Evolutionary conservation across 495 filamentous ascomycete genomes (phyloP).

Genomic region (Jackrogersella multiformis): DNA sequence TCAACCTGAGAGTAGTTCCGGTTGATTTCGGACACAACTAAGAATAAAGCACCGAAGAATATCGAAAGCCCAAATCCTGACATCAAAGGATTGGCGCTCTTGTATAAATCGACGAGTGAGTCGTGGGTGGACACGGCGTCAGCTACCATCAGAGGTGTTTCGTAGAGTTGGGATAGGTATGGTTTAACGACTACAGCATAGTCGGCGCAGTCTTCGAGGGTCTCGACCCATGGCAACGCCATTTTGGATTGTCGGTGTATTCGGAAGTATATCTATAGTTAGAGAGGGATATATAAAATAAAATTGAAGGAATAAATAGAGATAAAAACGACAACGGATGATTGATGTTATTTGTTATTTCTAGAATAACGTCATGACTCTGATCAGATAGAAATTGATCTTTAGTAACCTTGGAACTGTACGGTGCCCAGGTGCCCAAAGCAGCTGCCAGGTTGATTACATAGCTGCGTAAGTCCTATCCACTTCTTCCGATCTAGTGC

Average conservation of each 20-base stretch:
- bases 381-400: background rate
- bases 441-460: no score
- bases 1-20: slow-evolving; percentile 96
- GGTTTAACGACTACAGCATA: slow-evolving; percentile 75
- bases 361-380: slow-evolving; percentile 34
- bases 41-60: slow-evolving; percentile 70
- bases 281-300: slow-evolving; percentile 1
- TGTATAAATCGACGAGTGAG: slow-evolving; percentile 71
- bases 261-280: background rate
- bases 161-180: slow-evolving; percentile 80
- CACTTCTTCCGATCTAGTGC: background rate
- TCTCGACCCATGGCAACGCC: slow-evolving; percentile 74
- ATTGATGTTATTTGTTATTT: slow-evolving; percentile 12
- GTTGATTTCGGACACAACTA: slow-evolving; percentile 82
- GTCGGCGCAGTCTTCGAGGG: slow-evolving; percentile 75
- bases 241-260: slow-evolving; percentile 49
- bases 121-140: slow-evolving; percentile 63
- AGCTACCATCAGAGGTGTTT: slow-evolving; percentile 70
- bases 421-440: no score
- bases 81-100: slow-evolving; percentile 87
- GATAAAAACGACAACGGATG: background rate
- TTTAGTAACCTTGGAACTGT: no score
- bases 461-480: background rate
- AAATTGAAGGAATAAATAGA: no score
- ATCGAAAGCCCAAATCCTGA: slow-evolving; percentile 77